Evolutionary conservation across 306 rosid genomes (phyloP).

Genomic region (Gynostemma pentaphyllum): DNA sequence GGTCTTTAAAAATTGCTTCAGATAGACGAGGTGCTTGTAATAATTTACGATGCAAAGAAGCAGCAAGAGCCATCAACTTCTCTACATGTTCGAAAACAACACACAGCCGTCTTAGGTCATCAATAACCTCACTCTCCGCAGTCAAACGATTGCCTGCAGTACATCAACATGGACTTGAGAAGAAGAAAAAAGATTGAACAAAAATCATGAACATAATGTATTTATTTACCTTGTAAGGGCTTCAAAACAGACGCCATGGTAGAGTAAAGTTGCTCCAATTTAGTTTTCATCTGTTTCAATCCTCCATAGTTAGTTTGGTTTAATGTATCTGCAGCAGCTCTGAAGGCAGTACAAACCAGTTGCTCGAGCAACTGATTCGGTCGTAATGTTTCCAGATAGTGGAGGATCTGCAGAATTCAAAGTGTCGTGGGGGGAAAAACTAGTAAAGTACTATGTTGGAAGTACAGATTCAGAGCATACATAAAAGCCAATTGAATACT

Average conservation of each 20-base stretch:
- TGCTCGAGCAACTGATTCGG: slow-evolving; percentile 90
- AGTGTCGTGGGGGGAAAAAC: slow-evolving; percentile 11
- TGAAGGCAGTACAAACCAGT: slow-evolving; percentile 81
- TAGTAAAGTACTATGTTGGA: neutral
- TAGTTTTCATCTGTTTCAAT: slow-evolving; percentile 57
- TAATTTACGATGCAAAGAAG: slow-evolving; percentile 84
- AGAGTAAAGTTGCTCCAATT: slow-evolving; percentile 67
- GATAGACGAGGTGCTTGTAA: slow-evolving; percentile 65
- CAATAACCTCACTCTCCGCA: slow-evolving; percentile 53
- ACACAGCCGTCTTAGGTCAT: slow-evolving; percentile 53
- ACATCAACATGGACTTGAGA: slow-evolving; percentile 6
- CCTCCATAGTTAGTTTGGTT: slow-evolving; percentile 66
- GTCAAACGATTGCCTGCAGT: slow-evolving; percentile 59
- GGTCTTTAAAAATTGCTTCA: slow-evolving; percentile 62
- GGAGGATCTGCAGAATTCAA: slow-evolving; percentile 54
- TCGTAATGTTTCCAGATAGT: slow-evolving; percentile 75
- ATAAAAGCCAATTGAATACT: neutral
- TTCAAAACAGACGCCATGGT: slow-evolving; percentile 58
- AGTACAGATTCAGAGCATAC: neutral
- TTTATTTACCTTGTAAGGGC: slow-evolving; percentile 52
- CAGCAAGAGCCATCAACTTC: slow-evolving; percentile 58
- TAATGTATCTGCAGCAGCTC: slow-evolving; percentile 68
- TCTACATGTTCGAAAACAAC: slow-evolving; percentile 71
- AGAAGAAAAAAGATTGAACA: neutral
- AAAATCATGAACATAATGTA: neutral